A percentile compares a stretch with the other conserved stretches of the same genome.
These are phyloP conservation scores for Penicillium subrubescens DNA, from an alignment of 495 filamentous ascomycete genomes.

Conservation along the genomic window DNA sequence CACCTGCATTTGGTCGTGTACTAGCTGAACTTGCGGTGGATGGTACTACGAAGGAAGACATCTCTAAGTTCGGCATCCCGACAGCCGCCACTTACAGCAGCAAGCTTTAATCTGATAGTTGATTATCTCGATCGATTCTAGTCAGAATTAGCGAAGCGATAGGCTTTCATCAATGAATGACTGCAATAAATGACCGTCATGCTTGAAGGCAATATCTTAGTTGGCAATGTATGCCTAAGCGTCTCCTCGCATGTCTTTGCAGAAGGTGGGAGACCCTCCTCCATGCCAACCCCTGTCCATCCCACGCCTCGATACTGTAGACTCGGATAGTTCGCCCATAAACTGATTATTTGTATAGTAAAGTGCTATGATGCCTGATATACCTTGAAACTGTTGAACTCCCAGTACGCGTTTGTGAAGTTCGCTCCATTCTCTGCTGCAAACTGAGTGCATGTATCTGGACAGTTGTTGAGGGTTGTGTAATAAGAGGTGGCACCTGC, in stretches of 20 bases:
- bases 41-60: slow-evolving; percentile 31
- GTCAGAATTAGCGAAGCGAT: too few species aligned
- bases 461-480: slow-evolving; percentile 23
- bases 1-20: slow-evolving; percentile 32
- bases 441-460: slow-evolving; percentile 25
- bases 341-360: background rate
- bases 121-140: background rate
- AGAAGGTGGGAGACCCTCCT: too few species aligned
- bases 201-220: background rate
- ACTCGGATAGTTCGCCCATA: background rate
- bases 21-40: slow-evolving; percentile 34
- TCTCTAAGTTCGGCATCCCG: slow-evolving; percentile 30
- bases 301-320: too few species aligned
- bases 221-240: background rate
- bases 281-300: too few species aligned
- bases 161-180: background rate
- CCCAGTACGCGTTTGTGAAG: slow-evolving; percentile 37
- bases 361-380: slow-evolving; percentile 21
- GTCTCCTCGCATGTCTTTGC: background rate
- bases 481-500: slow-evolving; percentile 28
- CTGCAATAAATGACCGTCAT: too few species aligned
- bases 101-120: slow-evolving; percentile 1
- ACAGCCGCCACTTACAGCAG: slow-evolving; percentile 7
- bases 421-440: slow-evolving; percentile 27
- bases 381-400: slow-evolving; percentile 41